phyloP scores from a whole-genome alignment of 73 alveolate genomes.

The Tetrahymena thermophila region DNA sequence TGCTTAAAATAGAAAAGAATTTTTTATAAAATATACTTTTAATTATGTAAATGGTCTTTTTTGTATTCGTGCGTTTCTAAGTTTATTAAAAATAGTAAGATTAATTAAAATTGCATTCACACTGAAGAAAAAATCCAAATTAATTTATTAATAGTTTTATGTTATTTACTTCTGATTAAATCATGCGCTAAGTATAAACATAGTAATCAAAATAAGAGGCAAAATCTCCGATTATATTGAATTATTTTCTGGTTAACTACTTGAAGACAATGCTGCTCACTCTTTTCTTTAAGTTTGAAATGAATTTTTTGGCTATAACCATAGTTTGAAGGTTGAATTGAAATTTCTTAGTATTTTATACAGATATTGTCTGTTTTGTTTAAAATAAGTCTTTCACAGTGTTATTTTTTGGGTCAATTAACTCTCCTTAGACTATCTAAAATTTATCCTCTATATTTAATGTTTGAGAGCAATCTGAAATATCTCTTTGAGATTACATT shows the following conservation, averaged over 20 bases:
- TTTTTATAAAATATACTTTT: not conserved
- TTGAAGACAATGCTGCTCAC: not conserved
- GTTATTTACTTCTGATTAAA: not conserved
- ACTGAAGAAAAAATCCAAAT: not conserved
- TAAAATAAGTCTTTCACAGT: not conserved
- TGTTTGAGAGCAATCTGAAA: not conserved
- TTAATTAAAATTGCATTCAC: no score
- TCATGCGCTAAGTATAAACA: not conserved
- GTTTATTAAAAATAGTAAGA: no score
- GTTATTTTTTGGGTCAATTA: not conserved
- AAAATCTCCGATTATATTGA: not conserved
- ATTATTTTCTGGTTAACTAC: not conserved
- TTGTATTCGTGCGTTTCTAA: not conserved
- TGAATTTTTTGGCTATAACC: not conserved
- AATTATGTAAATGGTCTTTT: not conserved
- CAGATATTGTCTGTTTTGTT: no score
- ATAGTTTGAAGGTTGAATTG: not conserved
- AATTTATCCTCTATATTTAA: not conserved
- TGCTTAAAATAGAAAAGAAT: not conserved
- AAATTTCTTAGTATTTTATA: not conserved
- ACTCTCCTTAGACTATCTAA: not conserved
- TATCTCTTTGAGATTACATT: not conserved
- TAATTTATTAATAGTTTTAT: no score
- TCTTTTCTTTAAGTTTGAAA: not conserved
- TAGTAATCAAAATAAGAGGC: not conserved